phyloP scores from a whole-genome alignment of 345 rosid genomes.

The Nasturtium officinale region DNA sequence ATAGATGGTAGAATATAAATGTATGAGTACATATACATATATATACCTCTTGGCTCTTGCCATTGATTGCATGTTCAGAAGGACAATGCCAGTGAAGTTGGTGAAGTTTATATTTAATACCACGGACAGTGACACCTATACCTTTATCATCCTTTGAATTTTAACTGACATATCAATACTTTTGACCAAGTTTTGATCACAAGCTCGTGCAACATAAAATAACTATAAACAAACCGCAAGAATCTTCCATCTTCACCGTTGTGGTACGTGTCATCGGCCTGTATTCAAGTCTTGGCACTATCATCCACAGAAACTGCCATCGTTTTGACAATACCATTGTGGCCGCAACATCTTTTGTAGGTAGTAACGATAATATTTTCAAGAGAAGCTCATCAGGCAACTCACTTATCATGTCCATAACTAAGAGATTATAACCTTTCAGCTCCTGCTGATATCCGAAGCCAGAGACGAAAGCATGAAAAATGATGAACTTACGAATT shows the following conservation, averaged over 20 bases:
- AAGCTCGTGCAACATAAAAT: no score
- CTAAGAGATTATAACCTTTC: background rate
- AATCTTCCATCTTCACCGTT: no score
- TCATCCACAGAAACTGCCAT: conserved; percentile 7
- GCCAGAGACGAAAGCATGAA: background rate
- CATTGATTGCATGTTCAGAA: conserved; percentile 71
- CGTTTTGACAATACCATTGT: conserved; percentile 19
- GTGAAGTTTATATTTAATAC: conserved; percentile 47
- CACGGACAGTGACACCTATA: conserved; percentile 46
- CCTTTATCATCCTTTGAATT: conserved; percentile 61
- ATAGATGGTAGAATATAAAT: background rate
- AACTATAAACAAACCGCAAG: no score
- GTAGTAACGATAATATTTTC: background rate
- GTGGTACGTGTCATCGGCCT: no score
- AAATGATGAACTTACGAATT: background rate
- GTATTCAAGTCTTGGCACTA: no score
- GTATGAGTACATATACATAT: background rate
- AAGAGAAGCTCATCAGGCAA: conserved; percentile 2
- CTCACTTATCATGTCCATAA: conserved; percentile 5
- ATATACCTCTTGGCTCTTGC: no score
- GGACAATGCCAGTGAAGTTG: conserved; percentile 85
- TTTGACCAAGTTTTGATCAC: no score
- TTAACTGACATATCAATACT: conserved; percentile 28
- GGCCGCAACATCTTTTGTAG: background rate
- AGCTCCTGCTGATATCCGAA: background rate